A percentile compares a stretch with the other conserved stretches of the same genome.
These are phyloP conservation scores for Sarocladium kiliense DNA, from an alignment of 2,329 filamentous ascomycete species.

Conservation along the genomic window DNA sequence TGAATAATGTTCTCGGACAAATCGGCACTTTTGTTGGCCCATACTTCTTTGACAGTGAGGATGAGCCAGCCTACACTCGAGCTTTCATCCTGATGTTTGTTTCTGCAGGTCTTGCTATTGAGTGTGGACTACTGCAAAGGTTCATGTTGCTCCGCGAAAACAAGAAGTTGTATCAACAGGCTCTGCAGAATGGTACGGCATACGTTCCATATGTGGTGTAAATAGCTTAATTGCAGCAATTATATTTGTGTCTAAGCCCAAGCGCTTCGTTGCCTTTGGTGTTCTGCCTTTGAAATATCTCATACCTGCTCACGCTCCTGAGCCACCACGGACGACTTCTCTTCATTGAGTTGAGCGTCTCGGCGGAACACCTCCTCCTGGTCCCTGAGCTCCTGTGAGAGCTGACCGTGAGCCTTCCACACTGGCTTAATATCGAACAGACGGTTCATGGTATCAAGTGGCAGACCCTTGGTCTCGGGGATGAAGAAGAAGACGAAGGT, in stretches of 20 bases:
- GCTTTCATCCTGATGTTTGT: constrained; percentile 20
- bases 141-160: not conserved
- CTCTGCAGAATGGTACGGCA: not conserved
- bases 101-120: not conserved
- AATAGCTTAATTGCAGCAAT: too few species aligned
- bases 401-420: constrained; percentile 33
- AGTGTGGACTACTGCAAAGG: not conserved
- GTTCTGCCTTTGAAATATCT: too few species aligned
- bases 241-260: too few species aligned
- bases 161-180: not conserved
- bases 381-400: constrained; percentile 38
- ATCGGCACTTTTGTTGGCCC: constrained; percentile 34
- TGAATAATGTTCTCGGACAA: constrained; percentile 31
- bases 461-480: constrained; percentile 62
- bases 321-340: not conserved
- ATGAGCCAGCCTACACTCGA: constrained; percentile 22
- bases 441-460: constrained; percentile 60
- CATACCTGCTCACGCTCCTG: not conserved
- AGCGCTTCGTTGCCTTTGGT: too few species aligned
- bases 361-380: constrained; percentile 2
- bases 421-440: constrained; percentile 49
- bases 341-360: not conserved
- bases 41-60: constrained; percentile 29
- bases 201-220: not conserved
- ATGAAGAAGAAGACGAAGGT: constrained; percentile 58